These are phyloP conservation scores for Xanthoconium purpureum DNA, from an alignment of 768 basidiomycete genomes.

Conservation along the genomic window DNA sequence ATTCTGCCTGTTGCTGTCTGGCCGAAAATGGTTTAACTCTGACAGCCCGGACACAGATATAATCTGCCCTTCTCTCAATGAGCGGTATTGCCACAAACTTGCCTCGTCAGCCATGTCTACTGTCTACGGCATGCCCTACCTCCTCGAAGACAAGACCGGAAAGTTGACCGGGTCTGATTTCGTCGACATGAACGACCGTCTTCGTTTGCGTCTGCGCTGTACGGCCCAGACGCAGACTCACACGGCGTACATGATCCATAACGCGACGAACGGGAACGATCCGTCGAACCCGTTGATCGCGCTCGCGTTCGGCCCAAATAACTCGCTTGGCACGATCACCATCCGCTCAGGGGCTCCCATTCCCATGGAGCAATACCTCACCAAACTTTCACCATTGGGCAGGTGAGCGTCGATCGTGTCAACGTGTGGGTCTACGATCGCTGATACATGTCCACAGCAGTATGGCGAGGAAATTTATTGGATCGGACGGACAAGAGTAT, in stretches of 20 bases:
- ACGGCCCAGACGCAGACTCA: slow-evolving; percentile 42
- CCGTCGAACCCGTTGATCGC: slow-evolving; percentile 41
- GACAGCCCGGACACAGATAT: slow-evolving; percentile 21
- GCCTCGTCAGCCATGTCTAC: slow-evolving; percentile 27
- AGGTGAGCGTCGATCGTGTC: slow-evolving; percentile 36
- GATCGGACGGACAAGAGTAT: slow-evolving; percentile 59
- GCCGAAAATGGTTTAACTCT: slow-evolving; percentile 24
- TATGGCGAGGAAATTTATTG: slow-evolving; percentile 50
- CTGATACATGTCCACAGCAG: slow-evolving; percentile 33
- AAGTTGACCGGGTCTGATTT: slow-evolving; percentile 53
- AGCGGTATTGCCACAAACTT: background rate
- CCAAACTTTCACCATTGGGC: slow-evolving; percentile 36
- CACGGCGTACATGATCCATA: slow-evolving; percentile 53
- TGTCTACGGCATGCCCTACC: slow-evolving; percentile 54
- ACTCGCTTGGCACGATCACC: slow-evolving; percentile 52
- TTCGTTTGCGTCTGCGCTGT: slow-evolving; percentile 48
- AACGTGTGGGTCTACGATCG: background rate
- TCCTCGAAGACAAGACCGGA: slow-evolving; percentile 65
- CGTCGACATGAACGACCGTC: slow-evolving; percentile 60
- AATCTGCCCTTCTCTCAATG: slow-evolving; percentile 6
- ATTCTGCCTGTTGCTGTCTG: slow-evolving; percentile 13
- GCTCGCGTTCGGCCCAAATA: slow-evolving; percentile 49
- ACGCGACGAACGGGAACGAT: slow-evolving; percentile 29
- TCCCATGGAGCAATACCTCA: slow-evolving; percentile 54
- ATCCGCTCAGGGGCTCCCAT: slow-evolving; percentile 37